Evolutionary conservation across 2,329 filamentous ascomycete species (phyloP), one percentile per base, ranked within the genome.

Genomic region (Chrysoporthe austroafricana): DNA sequence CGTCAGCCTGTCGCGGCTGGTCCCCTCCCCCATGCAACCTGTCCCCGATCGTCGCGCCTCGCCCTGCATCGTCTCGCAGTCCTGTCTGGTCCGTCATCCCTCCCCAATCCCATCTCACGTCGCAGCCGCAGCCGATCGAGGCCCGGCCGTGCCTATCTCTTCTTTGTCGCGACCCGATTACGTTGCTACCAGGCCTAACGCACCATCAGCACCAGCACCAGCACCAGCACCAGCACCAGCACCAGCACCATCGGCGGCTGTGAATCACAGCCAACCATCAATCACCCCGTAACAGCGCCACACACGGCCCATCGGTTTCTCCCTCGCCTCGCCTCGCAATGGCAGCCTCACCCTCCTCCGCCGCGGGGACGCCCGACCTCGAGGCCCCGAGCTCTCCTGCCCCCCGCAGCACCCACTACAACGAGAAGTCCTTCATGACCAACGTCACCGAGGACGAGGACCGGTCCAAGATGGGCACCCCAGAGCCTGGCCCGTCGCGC

Each of bases 361-460:
- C 76, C 67, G 76, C 76, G 67, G 79, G 77, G 69, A 79, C 80
- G 72, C 84, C 83, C 60, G 84, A 85, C 65, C 73, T 78, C 44
- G 83, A 85, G 66, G 74, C 76, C 0, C 78, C 79, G 32, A 84
- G 82, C 73, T 85, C 84, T 9, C 84, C 84, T 32, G 76, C 72
- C 34, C 77, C 76, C 43, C 72, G 72, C 60, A 43, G 26, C 46
- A 62, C 48, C n/a, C 42, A 60, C 42, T 43, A 66, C 65, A 46
- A 57, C 64, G 81, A 83, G 70, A 83, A 83, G 73, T 85, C 83
- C 3, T 84, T 84, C 69, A 76, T 79, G 70, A 82, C 82, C 34
- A 80, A 79, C 73, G 78, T 76, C 68, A 81, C 80, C 66, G 84
- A 85, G 61, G 83, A 85, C 70, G 84, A 85, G 46, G 82, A 83